phyloP scores from a whole-genome alignment of 768 basidiomycete genomes.

The Tylopilus vinaceipallidus region DNA sequence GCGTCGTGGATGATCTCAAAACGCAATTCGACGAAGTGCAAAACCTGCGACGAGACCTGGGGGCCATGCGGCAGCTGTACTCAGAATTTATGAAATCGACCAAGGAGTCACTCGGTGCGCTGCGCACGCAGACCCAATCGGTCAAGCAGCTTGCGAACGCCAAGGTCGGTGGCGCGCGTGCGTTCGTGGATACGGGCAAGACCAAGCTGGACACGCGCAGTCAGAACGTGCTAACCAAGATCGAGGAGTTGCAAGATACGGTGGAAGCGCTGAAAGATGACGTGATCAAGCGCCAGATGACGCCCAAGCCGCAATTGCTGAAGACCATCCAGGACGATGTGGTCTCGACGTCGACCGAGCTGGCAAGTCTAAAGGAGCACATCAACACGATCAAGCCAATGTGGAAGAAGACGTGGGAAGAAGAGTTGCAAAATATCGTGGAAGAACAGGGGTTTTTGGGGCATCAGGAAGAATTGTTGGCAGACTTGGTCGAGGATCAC shows the following conservation, averaged over 20 bases:
- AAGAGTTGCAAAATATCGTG: slow-evolving; percentile 93
- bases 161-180: slow-evolving; percentile 81
- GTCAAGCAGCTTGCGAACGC: slow-evolving; percentile 84
- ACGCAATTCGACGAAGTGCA: slow-evolving; percentile 95
- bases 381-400: slow-evolving; percentile 89
- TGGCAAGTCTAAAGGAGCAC: slow-evolving; percentile 77
- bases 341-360: slow-evolving; percentile 58
- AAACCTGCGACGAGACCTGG: slow-evolving; percentile 89
- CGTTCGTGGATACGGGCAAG: slow-evolving; percentile 90
- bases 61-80: slow-evolving; percentile 92
- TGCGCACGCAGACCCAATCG: slow-evolving; percentile 81
- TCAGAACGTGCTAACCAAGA: slow-evolving; percentile 86
- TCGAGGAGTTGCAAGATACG: slow-evolving; percentile 90
- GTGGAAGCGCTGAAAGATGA: slow-evolving; percentile 90
- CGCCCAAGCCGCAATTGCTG: slow-evolving; percentile 73
- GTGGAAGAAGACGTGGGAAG: slow-evolving; percentile 99
- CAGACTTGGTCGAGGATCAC: slow-evolving; percentile 88
- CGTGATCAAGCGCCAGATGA: slow-evolving; percentile 83
- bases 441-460: slow-evolving; percentile 94
- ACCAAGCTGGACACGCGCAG: slow-evolving; percentile 85
- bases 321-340: slow-evolving; percentile 73
- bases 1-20: slow-evolving; percentile 79
- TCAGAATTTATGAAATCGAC: slow-evolving; percentile 91
- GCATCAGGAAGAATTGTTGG: slow-evolving; percentile 89
- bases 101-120: slow-evolving; percentile 74